Evolutionary conservation across 1,139 yeast species (phyloP).

Genomic region (Geotrichum macrosporum): DNA sequence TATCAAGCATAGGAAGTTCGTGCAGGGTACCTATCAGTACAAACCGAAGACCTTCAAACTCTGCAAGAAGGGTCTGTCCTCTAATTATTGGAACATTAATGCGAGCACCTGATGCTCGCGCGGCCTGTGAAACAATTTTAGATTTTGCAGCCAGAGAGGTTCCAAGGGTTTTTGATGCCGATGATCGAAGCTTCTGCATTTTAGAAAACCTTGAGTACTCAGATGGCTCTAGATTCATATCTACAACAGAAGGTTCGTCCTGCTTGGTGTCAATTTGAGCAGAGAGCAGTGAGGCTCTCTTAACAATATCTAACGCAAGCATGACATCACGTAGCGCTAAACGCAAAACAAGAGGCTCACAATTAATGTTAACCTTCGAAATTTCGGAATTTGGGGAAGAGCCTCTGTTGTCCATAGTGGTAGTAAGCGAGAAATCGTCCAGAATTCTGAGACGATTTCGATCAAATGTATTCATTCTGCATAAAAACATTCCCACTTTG

Average conservation of each 20-base stretch:
- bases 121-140: neutral
- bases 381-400: slow-evolving; percentile 54
- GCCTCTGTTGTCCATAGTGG: slow-evolving; percentile 68
- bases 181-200: slow-evolving; percentile 10
- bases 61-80: slow-evolving; percentile 68
- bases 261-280: slow-evolving; percentile 28
- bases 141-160: slow-evolving; percentile 6
- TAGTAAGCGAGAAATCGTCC: slow-evolving; percentile 82
- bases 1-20: slow-evolving; percentile 85
- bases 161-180: neutral
- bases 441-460: slow-evolving; percentile 63
- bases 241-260: slow-evolving; percentile 11
- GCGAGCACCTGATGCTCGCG: slow-evolving; percentile 3
- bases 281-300: slow-evolving; percentile 58
- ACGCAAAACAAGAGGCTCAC: slow-evolving; percentile 78
- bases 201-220: slow-evolving; percentile 29
- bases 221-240: slow-evolving; percentile 19
- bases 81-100: slow-evolving; percentile 37
- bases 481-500: slow-evolving; percentile 81
- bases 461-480: slow-evolving; percentile 65
- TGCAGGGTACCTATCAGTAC: slow-evolving; percentile 91
- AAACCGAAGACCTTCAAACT: slow-evolving; percentile 75
- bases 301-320: slow-evolving; percentile 68
- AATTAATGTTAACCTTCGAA: slow-evolving; percentile 62
- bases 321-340: slow-evolving; percentile 83